Base-by-base conservation (phyloP, 2,329 filamentous ascomycete species). In the Aspergillus nomiae region DNA sequence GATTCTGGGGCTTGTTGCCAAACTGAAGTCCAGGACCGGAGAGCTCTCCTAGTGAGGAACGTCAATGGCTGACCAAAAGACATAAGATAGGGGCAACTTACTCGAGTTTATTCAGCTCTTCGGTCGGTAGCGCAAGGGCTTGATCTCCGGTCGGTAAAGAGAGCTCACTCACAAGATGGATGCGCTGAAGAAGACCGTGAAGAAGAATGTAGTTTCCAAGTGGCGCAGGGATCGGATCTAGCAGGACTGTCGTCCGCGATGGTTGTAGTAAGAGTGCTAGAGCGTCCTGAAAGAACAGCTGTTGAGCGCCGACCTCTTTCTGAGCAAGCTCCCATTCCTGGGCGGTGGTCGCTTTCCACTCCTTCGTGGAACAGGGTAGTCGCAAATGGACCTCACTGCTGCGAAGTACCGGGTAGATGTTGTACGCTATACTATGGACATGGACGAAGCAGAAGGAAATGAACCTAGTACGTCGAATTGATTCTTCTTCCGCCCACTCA, bases 171-270 rank as follows among this genome's bases (percentile, higher is more conserved):
- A 76, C 73, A 10, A 76, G 69, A 36, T 76, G 74, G 19, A 92
- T 88, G 65, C 91, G 89, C 69, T 92, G 90, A 12, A 92, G 84
- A 28, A 92, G 74, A 4, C 89, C 89, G 70, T 92, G 89, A 3
- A 92, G 89, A 38, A 92, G 80, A 9, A 91, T 85, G 67, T 92
- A 91, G 69, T 90, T 90, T 0, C 89, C 90, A 8, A 90, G 76
- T 0, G 87, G 86, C 9, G 76, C 67, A 10, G 74, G 74, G 30
- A 75, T 75, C 3, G 73, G 73, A 36, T 72, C 67, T n/a, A 77
- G 62, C 45, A 73, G 64, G 55, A 73, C 62, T 19, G 67, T 60
- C 16, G 65, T 68, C 46, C 68, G 71, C 24, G 73, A 70, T 43
- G 71, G 72, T 55, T 75, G 74, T n/a, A 76, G 65, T 16, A 76